phyloP scores from a whole-genome alignment of 768 basidiomycete species.

The Lyophyllum shimeji region DNA sequence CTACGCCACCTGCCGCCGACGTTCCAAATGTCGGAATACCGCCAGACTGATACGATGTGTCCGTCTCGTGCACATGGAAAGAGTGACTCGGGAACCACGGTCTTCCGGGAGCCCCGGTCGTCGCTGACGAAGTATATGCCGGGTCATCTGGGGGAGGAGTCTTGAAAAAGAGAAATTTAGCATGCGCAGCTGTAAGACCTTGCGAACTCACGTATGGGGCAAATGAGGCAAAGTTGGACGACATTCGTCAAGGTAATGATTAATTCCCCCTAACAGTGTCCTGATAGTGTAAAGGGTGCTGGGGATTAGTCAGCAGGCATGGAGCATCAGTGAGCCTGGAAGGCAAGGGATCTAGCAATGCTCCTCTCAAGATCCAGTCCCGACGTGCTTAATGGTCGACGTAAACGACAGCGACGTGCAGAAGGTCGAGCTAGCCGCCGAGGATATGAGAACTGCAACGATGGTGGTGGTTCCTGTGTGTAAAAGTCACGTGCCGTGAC shows the following conservation, averaged over 20 bases:
- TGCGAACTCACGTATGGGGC: slow-evolving; percentile 53
- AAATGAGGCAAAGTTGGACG: slow-evolving; percentile 52
- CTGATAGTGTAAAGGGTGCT: neutral
- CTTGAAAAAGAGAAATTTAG: slow-evolving; percentile 27
- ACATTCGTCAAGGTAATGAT: slow-evolving; percentile 25
- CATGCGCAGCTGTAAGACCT: neutral
- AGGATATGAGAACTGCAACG: neutral
- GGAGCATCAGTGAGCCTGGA: neutral
- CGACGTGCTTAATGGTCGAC: neutral
- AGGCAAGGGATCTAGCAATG: neutral
- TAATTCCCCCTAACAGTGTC: no score
- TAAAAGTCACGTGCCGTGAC: slow-evolving; percentile 10
- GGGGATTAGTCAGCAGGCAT: slow-evolving; percentile 14
- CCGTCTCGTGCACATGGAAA: slow-evolving; percentile 20
- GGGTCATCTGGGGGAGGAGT: slow-evolving; percentile 61
- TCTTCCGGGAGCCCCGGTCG: slow-evolving; percentile 30
- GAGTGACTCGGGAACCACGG: slow-evolving; percentile 53
- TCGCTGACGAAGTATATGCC: slow-evolving; percentile 21
- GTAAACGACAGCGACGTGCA: neutral
- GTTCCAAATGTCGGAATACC: slow-evolving; percentile 57
- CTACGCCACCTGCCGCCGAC: slow-evolving; percentile 37
- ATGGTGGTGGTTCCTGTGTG: neutral
- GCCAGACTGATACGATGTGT: slow-evolving; percentile 69
- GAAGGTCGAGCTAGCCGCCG: neutral
- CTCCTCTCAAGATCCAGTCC: neutral